Percentiles rank a stretch among this genome's conserved stretches.
Conservation (phyloP, 164 flowering plant species). For the Brasenia schreberi region DNA sequence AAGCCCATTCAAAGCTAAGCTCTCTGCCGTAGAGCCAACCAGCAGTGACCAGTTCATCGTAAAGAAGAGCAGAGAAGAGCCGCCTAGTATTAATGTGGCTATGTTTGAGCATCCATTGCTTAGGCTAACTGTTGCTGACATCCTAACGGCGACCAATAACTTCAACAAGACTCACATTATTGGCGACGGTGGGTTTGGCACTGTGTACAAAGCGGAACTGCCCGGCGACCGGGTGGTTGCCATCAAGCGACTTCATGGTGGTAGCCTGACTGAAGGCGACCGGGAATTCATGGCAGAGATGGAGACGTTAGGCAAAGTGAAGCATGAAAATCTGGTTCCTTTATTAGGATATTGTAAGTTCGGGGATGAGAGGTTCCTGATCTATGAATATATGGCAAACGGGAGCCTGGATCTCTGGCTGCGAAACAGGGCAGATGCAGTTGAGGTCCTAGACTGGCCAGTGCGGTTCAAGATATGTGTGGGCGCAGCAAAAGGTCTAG, state of each 20-base stretch:
- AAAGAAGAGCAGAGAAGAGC: slow-evolving; percentile 33
- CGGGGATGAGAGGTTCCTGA: slow-evolving; percentile 39
- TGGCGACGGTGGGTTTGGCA: slow-evolving; percentile 63
- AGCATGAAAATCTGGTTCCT: slow-evolving; percentile 43
- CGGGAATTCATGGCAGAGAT: slow-evolving; percentile 56
- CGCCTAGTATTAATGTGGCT: slow-evolving; percentile 51
- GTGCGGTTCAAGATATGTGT: slow-evolving; percentile 41
- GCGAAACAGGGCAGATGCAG: slow-evolving; percentile 44
- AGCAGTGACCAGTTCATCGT: slow-evolving; percentile 25
- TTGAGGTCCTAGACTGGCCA: slow-evolving; percentile 42
- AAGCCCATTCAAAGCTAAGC: slow-evolving; percentile 14
- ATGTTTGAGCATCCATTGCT: slow-evolving; percentile 42
- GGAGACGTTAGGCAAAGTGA: slow-evolving; percentile 65
- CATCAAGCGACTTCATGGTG: slow-evolving; percentile 44
- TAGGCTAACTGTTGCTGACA: slow-evolving; percentile 32
- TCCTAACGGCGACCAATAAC: slow-evolving; percentile 48
- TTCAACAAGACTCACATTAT: slow-evolving; percentile 47
- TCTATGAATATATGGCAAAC: slow-evolving; percentile 58
- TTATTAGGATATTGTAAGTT: slow-evolving; percentile 48
- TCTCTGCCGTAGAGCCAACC: slow-evolving; percentile 16
- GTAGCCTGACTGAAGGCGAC: slow-evolving; percentile 29
- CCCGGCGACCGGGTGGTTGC: slow-evolving; percentile 35
- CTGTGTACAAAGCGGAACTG: slow-evolving; percentile 45
- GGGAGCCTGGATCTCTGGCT: slow-evolving; percentile 69
- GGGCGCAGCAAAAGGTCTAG: slow-evolving; percentile 54